phyloP scores from a whole-genome alignment of 2,329 filamentous ascomycete species.

The Colletotrichum endophyticum region DNA sequence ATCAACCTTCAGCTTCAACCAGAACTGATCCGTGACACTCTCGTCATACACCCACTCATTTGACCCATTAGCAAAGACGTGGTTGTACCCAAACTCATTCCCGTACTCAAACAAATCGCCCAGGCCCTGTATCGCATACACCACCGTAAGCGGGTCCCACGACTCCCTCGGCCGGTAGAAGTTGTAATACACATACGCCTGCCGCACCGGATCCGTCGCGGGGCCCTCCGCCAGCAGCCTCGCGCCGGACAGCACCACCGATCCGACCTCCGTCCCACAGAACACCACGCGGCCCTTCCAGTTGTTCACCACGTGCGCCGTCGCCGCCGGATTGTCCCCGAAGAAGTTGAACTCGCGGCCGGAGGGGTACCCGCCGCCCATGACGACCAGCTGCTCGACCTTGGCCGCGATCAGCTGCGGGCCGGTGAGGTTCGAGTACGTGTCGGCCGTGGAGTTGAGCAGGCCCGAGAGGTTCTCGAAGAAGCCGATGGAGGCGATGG shows the following conservation, averaged over 20 bases:
- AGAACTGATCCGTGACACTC: conserved; percentile 40
- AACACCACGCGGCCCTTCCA: conserved; percentile 48
- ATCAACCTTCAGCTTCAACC: conserved; percentile 36
- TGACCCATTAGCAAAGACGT: conserved; percentile 40
- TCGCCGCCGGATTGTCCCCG: conserved; percentile 37
- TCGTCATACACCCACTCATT: conserved; percentile 48
- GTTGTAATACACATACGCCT: conserved; percentile 45
- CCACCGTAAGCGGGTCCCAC: conserved; percentile 47
- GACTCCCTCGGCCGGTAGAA: conserved; percentile 36
- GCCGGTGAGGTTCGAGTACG: conserved; percentile 41
- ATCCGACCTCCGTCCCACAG: conserved; percentile 49
- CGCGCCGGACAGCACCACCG: conserved; percentile 42
- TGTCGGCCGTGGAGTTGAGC: conserved; percentile 47
- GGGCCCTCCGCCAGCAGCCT: conserved; percentile 35
- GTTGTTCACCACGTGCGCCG: conserved; percentile 49
- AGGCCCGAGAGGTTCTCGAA: conserved; percentile 51
- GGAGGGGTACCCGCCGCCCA: conserved; percentile 55
- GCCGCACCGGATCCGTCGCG: conserved; percentile 35
- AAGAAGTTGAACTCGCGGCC: conserved; percentile 56
- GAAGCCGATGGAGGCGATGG: conserved; percentile 50
- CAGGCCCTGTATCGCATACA: conserved; percentile 43
- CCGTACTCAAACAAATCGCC: conserved; percentile 39
- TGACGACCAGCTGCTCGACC: conserved; percentile 53
- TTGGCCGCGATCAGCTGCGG: conserved; percentile 45
- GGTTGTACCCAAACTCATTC: conserved; percentile 44